Percentiles rank a stretch among this genome's conserved stretches.
phyloP scores from a whole-genome alignment of 2,329 filamentous ascomycete genomes.

The Pestalotiopsis sp. region DNA sequence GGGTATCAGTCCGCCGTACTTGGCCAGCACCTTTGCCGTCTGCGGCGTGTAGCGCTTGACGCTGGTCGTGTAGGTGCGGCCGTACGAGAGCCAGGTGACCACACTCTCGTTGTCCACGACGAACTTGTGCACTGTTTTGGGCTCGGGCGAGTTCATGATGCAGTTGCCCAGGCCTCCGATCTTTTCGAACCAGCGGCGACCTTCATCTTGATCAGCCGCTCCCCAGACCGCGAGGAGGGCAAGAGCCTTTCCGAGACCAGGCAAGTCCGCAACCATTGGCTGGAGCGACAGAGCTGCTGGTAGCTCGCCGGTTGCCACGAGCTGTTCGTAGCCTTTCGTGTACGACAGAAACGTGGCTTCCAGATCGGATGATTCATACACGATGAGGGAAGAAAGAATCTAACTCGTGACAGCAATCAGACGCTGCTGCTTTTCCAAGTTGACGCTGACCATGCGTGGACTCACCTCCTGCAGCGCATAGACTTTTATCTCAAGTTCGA shows the following conservation, averaged over 20 bases:
- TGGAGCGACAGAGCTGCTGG: constrained; percentile 26
- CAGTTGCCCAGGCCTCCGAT: constrained; percentile 29
- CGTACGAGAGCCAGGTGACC: constrained; percentile 22
- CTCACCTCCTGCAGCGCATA: constrained; percentile 35
- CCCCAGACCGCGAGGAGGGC: constrained; percentile 34
- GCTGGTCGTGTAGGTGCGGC: constrained; percentile 23
- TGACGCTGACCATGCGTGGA: not conserved
- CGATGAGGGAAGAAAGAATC: constrained; percentile 31
- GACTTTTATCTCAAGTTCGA: constrained; percentile 41
- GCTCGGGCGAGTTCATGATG: constrained; percentile 28
- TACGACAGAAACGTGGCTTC: constrained; percentile 24
- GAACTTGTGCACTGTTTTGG: constrained; percentile 23
- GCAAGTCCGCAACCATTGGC: constrained; percentile 32
- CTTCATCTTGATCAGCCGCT: constrained; percentile 31
- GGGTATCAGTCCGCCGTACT: constrained; percentile 22
- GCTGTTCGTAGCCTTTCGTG: constrained; percentile 26
- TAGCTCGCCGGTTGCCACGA: constrained; percentile 13
- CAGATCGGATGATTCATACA: constrained; percentile 35
- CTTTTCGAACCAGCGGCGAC: constrained; percentile 29
- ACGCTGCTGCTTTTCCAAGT: not conserved
- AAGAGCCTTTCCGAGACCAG: constrained; percentile 29
- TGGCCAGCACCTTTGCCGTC: constrained; percentile 27
- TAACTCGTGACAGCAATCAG: constrained; percentile 13
- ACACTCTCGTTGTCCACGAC: constrained; percentile 23
- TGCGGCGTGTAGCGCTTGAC: constrained; percentile 28